Base-by-base conservation (phyloP, 306 rosid genomes). In the Lablab purpureus region DNA sequence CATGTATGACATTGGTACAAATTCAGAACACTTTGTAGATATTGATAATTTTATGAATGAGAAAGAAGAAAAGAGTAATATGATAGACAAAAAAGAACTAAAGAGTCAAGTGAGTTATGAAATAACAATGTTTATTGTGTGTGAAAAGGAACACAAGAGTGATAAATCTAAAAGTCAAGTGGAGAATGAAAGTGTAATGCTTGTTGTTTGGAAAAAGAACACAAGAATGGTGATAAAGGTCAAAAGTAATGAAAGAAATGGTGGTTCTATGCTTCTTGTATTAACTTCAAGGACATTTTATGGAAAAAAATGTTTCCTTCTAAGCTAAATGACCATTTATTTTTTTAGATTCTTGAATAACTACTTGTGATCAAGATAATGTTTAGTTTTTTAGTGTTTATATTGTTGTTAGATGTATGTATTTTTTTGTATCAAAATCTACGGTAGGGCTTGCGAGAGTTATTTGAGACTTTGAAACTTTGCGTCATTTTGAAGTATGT, bases 271-370 rank as follows among this genome's bases (percentile, higher is more conserved):
- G 23, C 46, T 73, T 10, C 28, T 81, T 10, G 60, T 84, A 17
- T 30, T 67, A n/a, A 64, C 51, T 36, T 82, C 52, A 10, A 63
- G 9, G 41, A 87, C 54, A 71, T 66, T 34, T 0, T 58, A 9
- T 0, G 0, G 3, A 9, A 21, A 90, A 90, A 81, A 92, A 84
- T n/a, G 87, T 89, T 85, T 47, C 90, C 90, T 17, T 1, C 75
- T 1, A 92, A 77, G 67, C 70, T 94, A 65, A 89, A 84, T 66
- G 95, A 89, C 43, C 96, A 92, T 81, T 84, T 92, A 32, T 76
- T 72, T 5, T 89, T 91, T 1, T 86, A 95, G 69, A 76, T 94
- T 81, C 89, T 94, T 4, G 97, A 94, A 71, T 97, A 93, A 22
- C 60, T 87, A 21, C 69, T 32, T 0, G 97, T 92, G 46, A 12